Evolutionary conservation across 208 protist genomes (phyloP), one percentile per base, ranked within the genome.

Genomic region (Trypanosoma congolense): DNA sequence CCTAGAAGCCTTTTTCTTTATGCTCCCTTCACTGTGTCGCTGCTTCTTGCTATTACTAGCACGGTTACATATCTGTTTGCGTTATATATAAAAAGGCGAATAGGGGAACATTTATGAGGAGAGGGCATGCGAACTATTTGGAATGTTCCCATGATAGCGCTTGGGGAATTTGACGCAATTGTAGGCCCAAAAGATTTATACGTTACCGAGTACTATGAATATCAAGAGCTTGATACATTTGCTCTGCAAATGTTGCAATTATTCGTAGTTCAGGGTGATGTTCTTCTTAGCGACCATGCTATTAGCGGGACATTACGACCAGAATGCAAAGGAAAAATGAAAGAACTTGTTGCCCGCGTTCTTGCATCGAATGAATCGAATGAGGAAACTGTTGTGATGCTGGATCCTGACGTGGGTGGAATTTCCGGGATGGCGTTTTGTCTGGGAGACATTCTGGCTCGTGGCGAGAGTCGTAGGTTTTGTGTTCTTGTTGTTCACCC

Each of bases 111-210:
- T 9, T 29, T 31, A 22, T 16, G 33, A 44, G 40, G 36, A 40
- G 29, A 33, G 3, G 54, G 36, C 21, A 45, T 24, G 21, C 3
- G 33, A 49, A 46, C 5, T 36, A 31, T 36, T 45, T 73, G 59
- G 43, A 62, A 56, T 56, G 66, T 68, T 21, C 85, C 85, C 14
- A 69, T 73, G 26, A 74, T 75, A 9, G 77, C 80, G 48, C 73
- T 93, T 56, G 86, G 82, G 9, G 82, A 93, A 44, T 93, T 93
- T 59, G 86, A 93, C 57, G 63, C 77, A 3, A 52, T 86, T 12
- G 75, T 83, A 3, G 86, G 86, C 0, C 79, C 86, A 19, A 77
- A 75, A 18, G 67, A 83, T 0, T 59, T 73, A 0, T 83, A 73
- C 48, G 85, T 74, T 14, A 83, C 73, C 30, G 80, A 92, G 54